Conservation (phyloP, 495 filamentous ascomycete species). For the Bacidia rubella region DNA sequence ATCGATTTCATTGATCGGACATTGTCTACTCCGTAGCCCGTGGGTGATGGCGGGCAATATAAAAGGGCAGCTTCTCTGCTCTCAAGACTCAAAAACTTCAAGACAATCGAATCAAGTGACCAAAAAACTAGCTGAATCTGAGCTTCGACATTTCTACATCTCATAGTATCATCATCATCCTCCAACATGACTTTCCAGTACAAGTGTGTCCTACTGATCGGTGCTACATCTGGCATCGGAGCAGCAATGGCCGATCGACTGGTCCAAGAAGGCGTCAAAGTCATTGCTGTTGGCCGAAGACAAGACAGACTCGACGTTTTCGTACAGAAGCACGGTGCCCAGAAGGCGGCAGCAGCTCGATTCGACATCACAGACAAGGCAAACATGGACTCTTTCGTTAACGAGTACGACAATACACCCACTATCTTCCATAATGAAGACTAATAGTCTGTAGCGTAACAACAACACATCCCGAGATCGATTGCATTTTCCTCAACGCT, state of each 20-base stretch:
- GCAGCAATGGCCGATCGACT: constrained; percentile 47
- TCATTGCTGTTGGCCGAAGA: constrained; percentile 51
- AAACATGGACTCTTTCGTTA: constrained; percentile 39
- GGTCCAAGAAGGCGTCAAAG: constrained; percentile 42
- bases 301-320: constrained; percentile 50
- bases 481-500: constrained; percentile 27
- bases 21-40: too few species aligned
- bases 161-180: not conserved
- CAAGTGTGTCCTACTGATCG: constrained; percentile 53
- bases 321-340: constrained; percentile 39
- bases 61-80: too few species aligned
- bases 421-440: not conserved
- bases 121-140: too few species aligned
- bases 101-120: too few species aligned
- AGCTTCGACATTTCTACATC: too few species aligned
- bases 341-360: constrained; percentile 33
- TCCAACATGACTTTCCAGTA: constrained; percentile 44
- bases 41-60: too few species aligned
- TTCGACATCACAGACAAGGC: constrained; percentile 52
- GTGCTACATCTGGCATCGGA: constrained; percentile 61
- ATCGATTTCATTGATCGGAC: too few species aligned
- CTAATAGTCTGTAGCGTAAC: constrained; percentile 32
- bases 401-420: constrained; percentile 23
- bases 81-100: too few species aligned
- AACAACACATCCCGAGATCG: constrained; percentile 36